Base-by-base conservation (phyloP, 2,329 filamentous ascomycete species). In the Dactylellina drechsleri region DNA sequence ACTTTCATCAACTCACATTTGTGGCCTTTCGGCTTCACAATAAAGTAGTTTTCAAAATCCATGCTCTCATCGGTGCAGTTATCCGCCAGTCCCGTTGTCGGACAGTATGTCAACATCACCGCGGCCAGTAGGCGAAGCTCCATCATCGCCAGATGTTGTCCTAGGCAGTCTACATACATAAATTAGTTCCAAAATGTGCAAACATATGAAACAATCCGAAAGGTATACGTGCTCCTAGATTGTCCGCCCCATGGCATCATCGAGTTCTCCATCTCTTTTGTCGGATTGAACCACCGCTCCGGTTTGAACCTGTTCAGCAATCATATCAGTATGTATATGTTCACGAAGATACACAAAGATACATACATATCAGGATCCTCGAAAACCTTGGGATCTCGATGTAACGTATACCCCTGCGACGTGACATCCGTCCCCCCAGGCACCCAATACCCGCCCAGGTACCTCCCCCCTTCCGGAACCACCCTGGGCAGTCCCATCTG, bases 11-110 rank as follows among this genome's bases (percentile, higher is more conserved):
- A 20, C 16, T 71, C 66, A n/a, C 66, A 71, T 23, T 67, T 59
- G 26, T 67, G 64, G 10, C 31, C 41, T 18, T 59, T 67, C 16
- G 64, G 64, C 47, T 59, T 59, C 23, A 67, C 47, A 43, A 67
- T 49, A 59, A 67, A 67, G 54, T 59, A 67, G 16, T 67, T 67
- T 41, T 67, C 64, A 50, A 67, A 67, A 41, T 67, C 64, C 64
- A 67, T 67, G 28, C 64, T 67, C 54, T 67, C 64, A 23, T 67
- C 54, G 8, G 64, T 67, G 26, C 64, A 67, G n/a, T 18, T 57
- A 2, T 58, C 53, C 15, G 64, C 64, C n/a, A 67, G 20, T 28
- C 23, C 53, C n/a, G 64, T 45, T 4, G 50, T 43, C 26, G 53
- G 53, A 15, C 52, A 67, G 4, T 4, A n/a, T 5, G 26, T 59